These are phyloP conservation scores for Colletotrichum shisoi DNA, from an alignment of 2,329 filamentous ascomycete genomes.

Conservation along the genomic window DNA sequence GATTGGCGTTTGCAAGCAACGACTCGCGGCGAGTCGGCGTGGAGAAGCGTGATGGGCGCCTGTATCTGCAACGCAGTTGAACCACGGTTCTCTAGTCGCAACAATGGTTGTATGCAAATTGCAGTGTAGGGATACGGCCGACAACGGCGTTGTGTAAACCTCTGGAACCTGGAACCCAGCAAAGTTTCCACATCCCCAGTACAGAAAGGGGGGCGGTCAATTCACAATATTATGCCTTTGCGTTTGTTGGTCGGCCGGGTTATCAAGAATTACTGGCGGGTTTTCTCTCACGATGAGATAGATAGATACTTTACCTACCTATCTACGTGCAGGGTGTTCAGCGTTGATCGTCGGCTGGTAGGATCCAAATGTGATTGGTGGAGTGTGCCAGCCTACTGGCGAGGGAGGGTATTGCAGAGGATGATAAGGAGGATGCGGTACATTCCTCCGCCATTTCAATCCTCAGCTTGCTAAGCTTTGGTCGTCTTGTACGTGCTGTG, in stretches of 20 bases:
- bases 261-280: background rate
- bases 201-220: conserved; percentile 7
- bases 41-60: conserved; percentile 2
- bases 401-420: conserved; percentile 5
- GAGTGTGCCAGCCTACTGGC: conserved; percentile 1
- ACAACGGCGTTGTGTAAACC: conserved; percentile 27
- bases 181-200: conserved; percentile 16
- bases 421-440: conserved; percentile 5
- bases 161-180: conserved; percentile 15
- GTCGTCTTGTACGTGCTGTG: conserved; percentile 3
- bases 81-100: conserved; percentile 28
- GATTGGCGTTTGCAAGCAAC: background rate
- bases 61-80: conserved; percentile 24
- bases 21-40: background rate
- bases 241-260: conserved; percentile 3
- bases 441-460: conserved; percentile 19
- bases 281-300: background rate
- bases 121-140: conserved; percentile 26
- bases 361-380: conserved; percentile 20
- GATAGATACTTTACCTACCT: too few species aligned
- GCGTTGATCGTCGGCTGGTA: too few species aligned
- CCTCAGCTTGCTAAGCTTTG: conserved; percentile 27
- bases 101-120: conserved; percentile 31
- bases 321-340: too few species aligned
- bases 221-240: conserved; percentile 29